These are phyloP conservation scores for Cladobotryum mycophilum DNA, from an alignment of 2,329 filamentous ascomycete species.

Conservation along the genomic window DNA sequence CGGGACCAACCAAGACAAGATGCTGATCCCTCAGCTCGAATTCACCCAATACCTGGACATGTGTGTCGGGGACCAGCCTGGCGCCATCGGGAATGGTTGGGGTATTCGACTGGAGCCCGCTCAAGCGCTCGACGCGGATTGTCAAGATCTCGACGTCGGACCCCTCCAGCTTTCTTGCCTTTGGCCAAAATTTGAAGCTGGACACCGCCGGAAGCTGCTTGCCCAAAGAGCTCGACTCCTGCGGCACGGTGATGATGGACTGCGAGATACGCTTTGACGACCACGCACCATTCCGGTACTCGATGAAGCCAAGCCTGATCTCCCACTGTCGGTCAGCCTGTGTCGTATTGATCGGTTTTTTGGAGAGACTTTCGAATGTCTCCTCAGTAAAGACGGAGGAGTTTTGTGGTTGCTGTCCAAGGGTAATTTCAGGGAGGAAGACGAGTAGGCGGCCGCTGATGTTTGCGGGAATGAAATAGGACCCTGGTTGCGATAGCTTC, in stretches of 20 bases:
- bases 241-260: not conserved
- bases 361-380: no score
- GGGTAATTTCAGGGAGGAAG: slow-evolving; percentile 1
- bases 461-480: not conserved
- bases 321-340: not conserved
- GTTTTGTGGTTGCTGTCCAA: no score
- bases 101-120: not conserved
- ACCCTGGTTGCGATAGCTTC: not conserved
- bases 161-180: not conserved
- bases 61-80: not conserved
- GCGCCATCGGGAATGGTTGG: not conserved
- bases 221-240: no score
- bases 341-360: no score
- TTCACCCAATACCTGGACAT: not conserved
- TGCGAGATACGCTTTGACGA: not conserved
- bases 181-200: not conserved
- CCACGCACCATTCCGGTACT: not conserved
- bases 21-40: not conserved
- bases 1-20: not conserved
- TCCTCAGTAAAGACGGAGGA: no score
- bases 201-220: not conserved
- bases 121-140: not conserved
- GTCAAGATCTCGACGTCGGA: not conserved
- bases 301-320: not conserved
- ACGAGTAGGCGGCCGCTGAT: not conserved